phyloP scores from a whole-genome alignment of 1,139 yeast species.

The Magnusiomyces sp. region DNA sequence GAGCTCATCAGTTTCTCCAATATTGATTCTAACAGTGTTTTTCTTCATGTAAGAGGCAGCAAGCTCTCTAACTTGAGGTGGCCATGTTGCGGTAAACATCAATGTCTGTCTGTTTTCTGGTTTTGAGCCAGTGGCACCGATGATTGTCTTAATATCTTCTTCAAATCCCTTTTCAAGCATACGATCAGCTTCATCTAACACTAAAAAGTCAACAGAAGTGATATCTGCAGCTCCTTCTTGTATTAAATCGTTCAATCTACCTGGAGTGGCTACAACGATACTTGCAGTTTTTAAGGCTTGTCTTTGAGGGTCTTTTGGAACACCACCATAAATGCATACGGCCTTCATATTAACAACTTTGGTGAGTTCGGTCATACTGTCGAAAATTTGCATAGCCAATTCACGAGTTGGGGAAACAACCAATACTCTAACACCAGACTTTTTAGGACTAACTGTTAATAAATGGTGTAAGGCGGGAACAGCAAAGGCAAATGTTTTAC shows the following conservation, averaged over 20 bases:
- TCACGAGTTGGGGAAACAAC: conserved; percentile 97
- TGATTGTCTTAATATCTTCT: conserved; percentile 83
- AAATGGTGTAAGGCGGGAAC: conserved; percentile 89
- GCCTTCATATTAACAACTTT: conserved; percentile 54
- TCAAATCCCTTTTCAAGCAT: conserved; percentile 97
- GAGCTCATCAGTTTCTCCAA: conserved; percentile 91
- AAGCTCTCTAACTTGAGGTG: conserved; percentile 84
- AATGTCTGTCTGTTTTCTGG: conserved; percentile 58
- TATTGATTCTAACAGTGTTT: conserved; percentile 74
- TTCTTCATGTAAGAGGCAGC: conserved; percentile 73
- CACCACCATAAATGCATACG: conserved; percentile 95
- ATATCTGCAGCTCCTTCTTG: conserved; percentile 81
- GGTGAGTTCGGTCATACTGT: conserved; percentile 65
- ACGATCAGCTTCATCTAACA: conserved; percentile 95
- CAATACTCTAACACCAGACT: conserved; percentile 58
- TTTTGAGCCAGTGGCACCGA: conserved; percentile 43
- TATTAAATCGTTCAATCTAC: conserved; percentile 82
- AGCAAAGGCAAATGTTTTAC: conserved; percentile 95
- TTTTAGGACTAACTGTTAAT: conserved; percentile 18
- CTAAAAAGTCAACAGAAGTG: conserved; percentile 62
- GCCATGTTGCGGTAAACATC: conserved; percentile 89
- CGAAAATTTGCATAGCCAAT: conserved; percentile 87
- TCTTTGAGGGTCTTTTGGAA: conserved; percentile 88
- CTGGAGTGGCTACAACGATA: conserved; percentile 94
- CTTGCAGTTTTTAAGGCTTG: conserved; percentile 53